Percentiles rank a stretch among this genome's conserved stretches.
phyloP scores from a whole-genome alignment of 129 eudicot genomes.

The Scalesia atractyloides region DNA sequence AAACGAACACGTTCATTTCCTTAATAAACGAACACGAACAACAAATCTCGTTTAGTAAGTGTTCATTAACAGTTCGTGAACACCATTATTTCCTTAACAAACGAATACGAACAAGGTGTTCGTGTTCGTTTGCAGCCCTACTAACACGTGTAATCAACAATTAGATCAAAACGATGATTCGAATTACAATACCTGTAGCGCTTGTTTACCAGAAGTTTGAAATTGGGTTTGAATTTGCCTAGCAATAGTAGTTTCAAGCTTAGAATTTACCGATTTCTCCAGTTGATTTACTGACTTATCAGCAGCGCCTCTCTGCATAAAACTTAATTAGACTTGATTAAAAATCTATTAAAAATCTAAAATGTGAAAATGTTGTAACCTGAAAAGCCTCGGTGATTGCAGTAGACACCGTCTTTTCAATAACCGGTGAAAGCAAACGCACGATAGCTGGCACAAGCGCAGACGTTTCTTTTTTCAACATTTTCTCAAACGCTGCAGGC shows the following conservation, averaged over 20 bases:
- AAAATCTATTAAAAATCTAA: not conserved
- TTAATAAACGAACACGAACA: too few relatives aligned
- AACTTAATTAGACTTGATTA: constrained; percentile 21
- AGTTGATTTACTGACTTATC: constrained; percentile 91
- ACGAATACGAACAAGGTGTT: too few relatives aligned
- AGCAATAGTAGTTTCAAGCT: constrained; percentile 82
- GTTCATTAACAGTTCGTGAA: too few relatives aligned
- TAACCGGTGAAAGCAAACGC: constrained; percentile 59
- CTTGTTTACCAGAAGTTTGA: constrained; percentile 97
- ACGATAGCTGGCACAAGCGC: constrained; percentile 67
- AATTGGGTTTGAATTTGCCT: constrained; percentile 92
- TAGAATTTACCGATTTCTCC: constrained; percentile 83
- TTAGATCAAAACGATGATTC: not conserved
- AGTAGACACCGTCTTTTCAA: constrained; percentile 73
- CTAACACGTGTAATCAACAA: not conserved
- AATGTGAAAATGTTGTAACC: constrained; percentile 43
- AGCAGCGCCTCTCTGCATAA: constrained; percentile 80
- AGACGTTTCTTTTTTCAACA: constrained; percentile 77
- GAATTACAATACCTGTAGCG: constrained; percentile 67
- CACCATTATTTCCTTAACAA: too few relatives aligned
- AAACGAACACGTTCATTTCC: too few relatives aligned
- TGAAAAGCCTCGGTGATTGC: constrained; percentile 80
- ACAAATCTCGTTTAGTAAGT: too few relatives aligned
- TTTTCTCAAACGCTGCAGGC: constrained; percentile 60
- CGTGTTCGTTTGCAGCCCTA: too few relatives aligned